Base-by-base conservation (phyloP, 257 asterid species). In the Eucommia ulmoides region DNA sequence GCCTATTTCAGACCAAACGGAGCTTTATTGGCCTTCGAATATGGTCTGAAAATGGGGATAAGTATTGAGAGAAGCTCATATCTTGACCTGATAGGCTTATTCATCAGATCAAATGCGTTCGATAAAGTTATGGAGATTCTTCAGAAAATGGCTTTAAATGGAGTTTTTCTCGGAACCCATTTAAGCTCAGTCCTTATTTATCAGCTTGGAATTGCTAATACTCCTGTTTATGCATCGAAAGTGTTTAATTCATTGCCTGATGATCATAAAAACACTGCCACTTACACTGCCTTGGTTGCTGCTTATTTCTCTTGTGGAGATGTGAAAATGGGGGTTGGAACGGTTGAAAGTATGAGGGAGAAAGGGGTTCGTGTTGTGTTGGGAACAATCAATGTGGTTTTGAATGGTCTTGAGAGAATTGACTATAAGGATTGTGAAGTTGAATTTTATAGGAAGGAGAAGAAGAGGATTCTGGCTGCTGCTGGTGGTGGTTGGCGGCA, bases 161-260 rank as follows among this genome's bases (percentile, higher is more conserved):
- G 92, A 44, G 49, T 66, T 46, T 78, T 85, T 45, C 82, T 73
- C 7, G 89, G 96, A 53, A 75, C 80, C 4, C 79, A 86, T 55
- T 54, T 73, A 24, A 80, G 77, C 33, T 67, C 93, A 17, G 79
- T 80, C 57, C 63, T 85, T 16, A 76, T 89, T 26, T 58, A 82
- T 61, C 77, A 78, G 23, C 83, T 89, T 51, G 98, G 98, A 49
- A 65, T 71, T 53, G 49, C 72, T 45, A 65, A 65, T 65, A 74
- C 71, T 25, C 74, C 54, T 23, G 65, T 45, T 57, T 66, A 73
- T 45, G 93, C 93, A 25, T 71, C 71, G 21, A 70, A 72, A 58
- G 63, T 82, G 56, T 91, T 91, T 46, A 56, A 67, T 56, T 14
- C 77, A 52, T 62, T 91, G 62, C 80, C 84, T 21, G 70, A 48